A percentile compares a stretch with the other conserved stretches of the same genome.
phyloP scores from a whole-genome alignment of 2,329 filamentous ascomycete species.

The Alternaria ventricosa region DNA sequence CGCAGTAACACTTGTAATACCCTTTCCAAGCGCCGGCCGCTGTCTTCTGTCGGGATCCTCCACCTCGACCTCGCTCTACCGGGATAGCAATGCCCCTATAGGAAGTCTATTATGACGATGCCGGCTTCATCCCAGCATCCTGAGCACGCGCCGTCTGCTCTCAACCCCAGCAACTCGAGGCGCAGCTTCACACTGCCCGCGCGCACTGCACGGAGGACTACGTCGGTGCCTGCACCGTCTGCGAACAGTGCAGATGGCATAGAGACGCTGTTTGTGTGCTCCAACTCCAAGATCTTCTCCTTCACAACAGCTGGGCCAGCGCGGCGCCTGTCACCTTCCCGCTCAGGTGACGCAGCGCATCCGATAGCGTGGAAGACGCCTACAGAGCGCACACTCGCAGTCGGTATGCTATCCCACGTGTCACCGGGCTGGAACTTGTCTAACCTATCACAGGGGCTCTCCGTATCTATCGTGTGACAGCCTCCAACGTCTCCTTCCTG shows the following conservation, averaged over 20 bases:
- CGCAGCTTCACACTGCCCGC: conserved; percentile 59
- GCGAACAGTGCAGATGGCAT: conserved; percentile 54
- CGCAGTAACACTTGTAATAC: neutral
- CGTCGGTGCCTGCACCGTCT: conserved; percentile 37
- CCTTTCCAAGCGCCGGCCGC: conserved; percentile 7
- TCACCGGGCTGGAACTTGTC: neutral
- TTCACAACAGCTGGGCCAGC: conserved; percentile 57
- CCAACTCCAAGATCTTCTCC: conserved; percentile 73
- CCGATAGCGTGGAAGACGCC: conserved; percentile 75
- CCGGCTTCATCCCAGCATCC: conserved; percentile 35
- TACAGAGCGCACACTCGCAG: conserved; percentile 81
- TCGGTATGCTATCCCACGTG: conserved; percentile 61
- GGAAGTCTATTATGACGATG: conserved; percentile 39
- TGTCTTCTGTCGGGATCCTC: neutral
- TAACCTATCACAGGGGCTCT: conserved; percentile 65
- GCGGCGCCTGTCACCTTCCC: conserved; percentile 45
- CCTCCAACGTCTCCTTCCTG: conserved; percentile 80
- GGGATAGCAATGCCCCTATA: conserved; percentile 34
- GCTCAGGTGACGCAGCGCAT: conserved; percentile 53
- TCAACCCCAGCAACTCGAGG: conserved; percentile 33
- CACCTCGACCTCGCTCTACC: neutral
- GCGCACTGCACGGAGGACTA: conserved; percentile 43
- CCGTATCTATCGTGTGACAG: conserved; percentile 83
- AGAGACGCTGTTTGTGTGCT: conserved; percentile 77
- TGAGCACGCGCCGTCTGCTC: conserved; percentile 32